Conservation (phyloP, 1,284 basidiomycete genomes). For the Golubevia sp. region DNA sequence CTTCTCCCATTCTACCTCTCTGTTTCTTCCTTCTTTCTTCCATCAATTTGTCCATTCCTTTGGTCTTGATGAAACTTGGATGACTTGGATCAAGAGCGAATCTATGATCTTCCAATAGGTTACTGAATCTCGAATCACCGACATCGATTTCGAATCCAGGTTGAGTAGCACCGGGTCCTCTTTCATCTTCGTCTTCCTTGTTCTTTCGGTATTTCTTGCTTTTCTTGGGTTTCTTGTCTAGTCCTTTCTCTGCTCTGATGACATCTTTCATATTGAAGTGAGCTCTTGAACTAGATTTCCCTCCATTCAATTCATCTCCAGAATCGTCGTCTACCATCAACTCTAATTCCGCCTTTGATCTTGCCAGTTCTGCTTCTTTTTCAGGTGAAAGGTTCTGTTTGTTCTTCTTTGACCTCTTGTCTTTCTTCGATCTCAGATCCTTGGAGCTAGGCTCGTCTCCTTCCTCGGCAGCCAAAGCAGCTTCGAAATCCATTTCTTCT, state of each 20-base stretch:
- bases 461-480: constrained; percentile 65
- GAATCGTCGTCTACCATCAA: constrained; percentile 30
- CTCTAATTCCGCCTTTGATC: constrained; percentile 19
- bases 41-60: constrained; percentile 51
- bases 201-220: constrained; percentile 63
- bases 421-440: constrained; percentile 1
- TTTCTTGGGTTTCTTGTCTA: constrained; percentile 65
- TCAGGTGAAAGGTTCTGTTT: constrained; percentile 8
- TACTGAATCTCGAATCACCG: constrained; percentile 84
- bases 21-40: constrained; percentile 24
- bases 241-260: constrained; percentile 77
- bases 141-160: constrained; percentile 80
- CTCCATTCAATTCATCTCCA: constrained; percentile 33
- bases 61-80: constrained; percentile 65
- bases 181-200: constrained; percentile 63
- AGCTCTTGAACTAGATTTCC: constrained; percentile 45
- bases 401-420: constrained; percentile 13
- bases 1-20: neutral
- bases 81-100: constrained; percentile 96
- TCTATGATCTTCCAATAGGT: constrained; percentile 83
- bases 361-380: constrained; percentile 17
- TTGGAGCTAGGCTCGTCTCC: constrained; percentile 70
- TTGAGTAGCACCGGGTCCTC: constrained; percentile 68
- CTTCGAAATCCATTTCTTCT: constrained; percentile 48
- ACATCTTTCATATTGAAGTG: constrained; percentile 94